These are phyloP conservation scores for Dendrostoma leiphaemia DNA, from an alignment of 2,329 filamentous ascomycete species.

Conservation along the genomic window DNA sequence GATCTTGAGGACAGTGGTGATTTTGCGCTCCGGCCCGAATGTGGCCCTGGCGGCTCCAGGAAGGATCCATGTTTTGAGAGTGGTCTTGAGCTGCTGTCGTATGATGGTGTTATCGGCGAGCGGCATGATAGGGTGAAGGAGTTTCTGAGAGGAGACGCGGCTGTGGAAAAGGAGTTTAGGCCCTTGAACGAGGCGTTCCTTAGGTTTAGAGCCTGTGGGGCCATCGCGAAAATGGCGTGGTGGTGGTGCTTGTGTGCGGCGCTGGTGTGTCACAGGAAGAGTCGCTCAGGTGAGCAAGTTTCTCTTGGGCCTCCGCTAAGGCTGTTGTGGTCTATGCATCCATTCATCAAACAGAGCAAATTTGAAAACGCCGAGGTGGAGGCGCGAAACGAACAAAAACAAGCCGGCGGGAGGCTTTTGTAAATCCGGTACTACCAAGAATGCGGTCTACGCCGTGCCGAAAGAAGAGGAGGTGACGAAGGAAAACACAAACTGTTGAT, in stretches of 20 bases:
- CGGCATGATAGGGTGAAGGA: conserved; percentile 30
- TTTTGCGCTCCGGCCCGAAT: conserved; percentile 11
- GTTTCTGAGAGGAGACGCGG: conserved; percentile 27
- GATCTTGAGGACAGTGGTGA: conserved; percentile 10
- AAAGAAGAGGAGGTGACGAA: not conserved
- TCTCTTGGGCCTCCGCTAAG: not conserved
- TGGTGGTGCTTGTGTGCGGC: not conserved
- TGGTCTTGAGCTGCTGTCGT: conserved; percentile 14
- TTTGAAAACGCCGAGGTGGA: not conserved
- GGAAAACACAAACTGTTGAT: too few relatives aligned
- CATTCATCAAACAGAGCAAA: not conserved
- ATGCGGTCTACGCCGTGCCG: not conserved
- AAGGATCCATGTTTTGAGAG: conserved; percentile 22
- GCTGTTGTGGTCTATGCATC: not conserved
- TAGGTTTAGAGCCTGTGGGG: conserved; percentile 22
- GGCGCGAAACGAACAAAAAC: not conserved
- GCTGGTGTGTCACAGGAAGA: not conserved
- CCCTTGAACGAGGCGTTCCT: conserved; percentile 16
- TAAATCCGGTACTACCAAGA: not conserved
- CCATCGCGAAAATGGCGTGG: conserved; percentile 15
- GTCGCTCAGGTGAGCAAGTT: not conserved
- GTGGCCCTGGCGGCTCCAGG: conserved; percentile 23
- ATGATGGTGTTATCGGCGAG: conserved; percentile 28
- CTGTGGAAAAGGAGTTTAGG: conserved; percentile 26
- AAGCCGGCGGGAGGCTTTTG: not conserved